These are phyloP conservation scores for Globisporangium barbulae DNA, from an alignment of 352 stramenopile genomes.

Conservation along the genomic window DNA sequence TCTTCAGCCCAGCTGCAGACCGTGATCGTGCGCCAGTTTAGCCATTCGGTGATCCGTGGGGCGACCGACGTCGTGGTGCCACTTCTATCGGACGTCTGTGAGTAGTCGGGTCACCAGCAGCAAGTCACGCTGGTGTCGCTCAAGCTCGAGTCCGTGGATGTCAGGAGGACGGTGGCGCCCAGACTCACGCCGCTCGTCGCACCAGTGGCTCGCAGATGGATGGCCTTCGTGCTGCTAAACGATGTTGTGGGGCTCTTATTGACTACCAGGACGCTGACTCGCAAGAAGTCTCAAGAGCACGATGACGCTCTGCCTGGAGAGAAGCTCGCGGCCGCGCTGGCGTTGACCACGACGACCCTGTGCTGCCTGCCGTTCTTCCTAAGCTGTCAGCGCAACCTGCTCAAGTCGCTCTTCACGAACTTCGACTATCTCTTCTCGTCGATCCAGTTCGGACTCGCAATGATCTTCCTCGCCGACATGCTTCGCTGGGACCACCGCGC, in stretches of 20 bases:
- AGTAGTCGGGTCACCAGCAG: slow-evolving; percentile 10
- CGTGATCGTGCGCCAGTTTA: slow-evolving; percentile 15
- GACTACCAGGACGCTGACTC: slow-evolving; percentile 15
- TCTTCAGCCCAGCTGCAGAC: slow-evolving; percentile 6
- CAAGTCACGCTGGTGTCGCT: slow-evolving; percentile 36
- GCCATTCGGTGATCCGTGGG: background rate
- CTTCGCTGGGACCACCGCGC: slow-evolving; percentile 26
- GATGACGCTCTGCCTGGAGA: slow-evolving; percentile 12
- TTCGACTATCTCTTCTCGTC: slow-evolving; percentile 31
- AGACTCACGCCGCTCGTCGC: slow-evolving; percentile 15
- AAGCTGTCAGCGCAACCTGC: slow-evolving; percentile 22
- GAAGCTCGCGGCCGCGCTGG: slow-evolving; percentile 17
- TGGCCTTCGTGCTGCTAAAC: slow-evolving; percentile 12
- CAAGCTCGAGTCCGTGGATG: slow-evolving; percentile 24
- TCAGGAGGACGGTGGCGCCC: slow-evolving; percentile 6
- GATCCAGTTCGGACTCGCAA: slow-evolving; percentile 14
- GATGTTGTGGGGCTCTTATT: slow-evolving; percentile 16
- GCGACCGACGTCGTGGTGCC: slow-evolving; percentile 1
- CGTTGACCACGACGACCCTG: slow-evolving; percentile 13
- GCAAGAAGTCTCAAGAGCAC: slow-evolving; percentile 8
- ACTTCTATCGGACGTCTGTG: slow-evolving; percentile 3
- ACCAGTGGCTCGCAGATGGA: slow-evolving; percentile 11
- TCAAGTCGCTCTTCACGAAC: slow-evolving; percentile 18
- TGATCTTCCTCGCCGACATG: slow-evolving; percentile 28
- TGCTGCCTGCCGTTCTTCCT: slow-evolving; percentile 15